Conservation (phyloP, 2,329 filamentous ascomycete genomes). For the Chaetomium sp. region DNA sequence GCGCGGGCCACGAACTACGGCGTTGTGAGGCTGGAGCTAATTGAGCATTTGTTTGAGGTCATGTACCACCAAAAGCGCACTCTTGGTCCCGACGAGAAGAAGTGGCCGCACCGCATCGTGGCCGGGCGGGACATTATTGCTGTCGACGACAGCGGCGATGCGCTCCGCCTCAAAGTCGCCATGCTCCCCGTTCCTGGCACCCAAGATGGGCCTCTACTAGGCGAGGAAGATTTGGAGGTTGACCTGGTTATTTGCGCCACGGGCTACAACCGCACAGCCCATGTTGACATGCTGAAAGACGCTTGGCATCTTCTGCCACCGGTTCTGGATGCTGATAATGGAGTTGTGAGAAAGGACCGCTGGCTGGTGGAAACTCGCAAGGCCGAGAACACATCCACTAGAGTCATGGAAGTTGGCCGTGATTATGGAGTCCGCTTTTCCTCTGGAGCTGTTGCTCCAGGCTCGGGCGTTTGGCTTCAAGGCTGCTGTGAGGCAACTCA, state of each 20-base stretch:
- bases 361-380: constrained; percentile 32
- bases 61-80: constrained; percentile 84
- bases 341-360: constrained; percentile 26
- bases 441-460: constrained; percentile 65
- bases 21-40: constrained; percentile 86
- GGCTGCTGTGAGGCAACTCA: constrained; percentile 93
- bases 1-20: constrained; percentile 92
- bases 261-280: constrained; percentile 77
- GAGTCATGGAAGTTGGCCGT: constrained; percentile 68
- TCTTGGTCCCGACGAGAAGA: constrained; percentile 65
- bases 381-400: constrained; percentile 28
- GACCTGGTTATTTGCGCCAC: constrained; percentile 86
- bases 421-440: constrained; percentile 79
- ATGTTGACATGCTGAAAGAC: constrained; percentile 73
- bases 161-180: constrained; percentile 62
- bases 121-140: constrained; percentile 66
- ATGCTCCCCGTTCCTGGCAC: constrained; percentile 44
- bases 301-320: constrained; percentile 67
- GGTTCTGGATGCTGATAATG: constrained; percentile 18
- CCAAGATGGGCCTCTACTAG: constrained; percentile 37
- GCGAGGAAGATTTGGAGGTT: constrained; percentile 68
- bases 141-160: constrained; percentile 55
- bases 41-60: constrained; percentile 84
- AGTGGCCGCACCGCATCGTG: constrained; percentile 83
- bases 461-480: constrained; percentile 86